A percentile compares a stretch with the other conserved stretches of the same genome.
Conservation (phyloP, 1,139 yeast genomes). For the Lodderomyces oxycetoniae region DNA sequence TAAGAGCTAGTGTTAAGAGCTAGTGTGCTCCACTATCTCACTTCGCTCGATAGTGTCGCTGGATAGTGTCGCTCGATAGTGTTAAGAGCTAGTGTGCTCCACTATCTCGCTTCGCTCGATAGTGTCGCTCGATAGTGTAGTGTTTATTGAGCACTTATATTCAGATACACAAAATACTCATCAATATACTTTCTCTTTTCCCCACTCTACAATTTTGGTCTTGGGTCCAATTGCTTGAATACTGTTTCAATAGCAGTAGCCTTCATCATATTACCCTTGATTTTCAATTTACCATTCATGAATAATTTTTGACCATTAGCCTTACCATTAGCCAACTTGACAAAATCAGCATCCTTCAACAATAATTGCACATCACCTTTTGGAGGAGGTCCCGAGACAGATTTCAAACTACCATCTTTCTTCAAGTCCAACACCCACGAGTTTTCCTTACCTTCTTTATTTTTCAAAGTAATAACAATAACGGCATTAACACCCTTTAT, state of each 20-base stretch:
- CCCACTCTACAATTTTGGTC: constrained; percentile 36
- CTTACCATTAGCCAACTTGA: constrained; percentile 68
- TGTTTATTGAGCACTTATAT: no score
- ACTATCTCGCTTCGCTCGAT: no score
- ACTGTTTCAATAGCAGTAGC: constrained; percentile 75
- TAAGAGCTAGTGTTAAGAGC: no score
- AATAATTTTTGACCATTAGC: constrained; percentile 82
- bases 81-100: no score
- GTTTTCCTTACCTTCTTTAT: constrained; percentile 59
- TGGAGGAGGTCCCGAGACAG: constrained; percentile 47
- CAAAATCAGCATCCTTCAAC: constrained; percentile 62
- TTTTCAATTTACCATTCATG: constrained; percentile 79
- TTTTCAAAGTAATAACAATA: constrained; percentile 65
- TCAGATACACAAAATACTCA: no score
- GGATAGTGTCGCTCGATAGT: constrained; percentile 4
- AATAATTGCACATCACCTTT: constrained; percentile 65
- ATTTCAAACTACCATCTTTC: constrained; percentile 51
- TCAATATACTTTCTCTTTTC: no score
- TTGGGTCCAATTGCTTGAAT: constrained; percentile 61
- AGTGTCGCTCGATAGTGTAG: no score
- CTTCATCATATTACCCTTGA: constrained; percentile 87
- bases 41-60: constrained; percentile 11
- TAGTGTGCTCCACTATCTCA: no score
- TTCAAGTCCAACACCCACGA: constrained; percentile 73
- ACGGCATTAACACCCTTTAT: constrained; percentile 54